These are phyloP conservation scores for Hippophae gyantsensis DNA, from an alignment of 306 rosid genomes.

Conservation along the genomic window DNA sequence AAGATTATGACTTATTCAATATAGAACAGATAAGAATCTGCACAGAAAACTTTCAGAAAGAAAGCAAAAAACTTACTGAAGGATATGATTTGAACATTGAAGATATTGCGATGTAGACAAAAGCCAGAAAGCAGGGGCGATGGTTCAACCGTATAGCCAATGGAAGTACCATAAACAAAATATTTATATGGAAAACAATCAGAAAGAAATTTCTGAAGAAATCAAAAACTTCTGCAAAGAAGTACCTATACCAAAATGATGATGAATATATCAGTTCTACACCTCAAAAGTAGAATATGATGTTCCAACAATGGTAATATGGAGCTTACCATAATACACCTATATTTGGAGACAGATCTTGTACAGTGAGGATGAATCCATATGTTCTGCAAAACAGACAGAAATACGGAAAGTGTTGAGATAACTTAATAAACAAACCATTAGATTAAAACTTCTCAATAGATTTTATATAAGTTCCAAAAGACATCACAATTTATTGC, in stretches of 20 bases:
- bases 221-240: constrained; percentile 92
- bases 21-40: not conserved
- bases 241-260: constrained; percentile 58
- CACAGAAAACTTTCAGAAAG: not conserved
- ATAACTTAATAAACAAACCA: constrained; percentile 3
- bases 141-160: constrained; percentile 74
- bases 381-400: constrained; percentile 62
- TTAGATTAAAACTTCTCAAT: too few species aligned
- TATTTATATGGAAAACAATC: constrained; percentile 78
- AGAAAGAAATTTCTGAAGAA: constrained; percentile 80
- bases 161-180: constrained; percentile 75
- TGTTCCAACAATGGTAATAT: not conserved
- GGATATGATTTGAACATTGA: constrained; percentile 90
- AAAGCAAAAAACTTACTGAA: constrained; percentile 36
- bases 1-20: too few species aligned
- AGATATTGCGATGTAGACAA: constrained; percentile 55
- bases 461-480: too few species aligned
- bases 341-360: constrained; percentile 84
- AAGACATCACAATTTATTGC: too few species aligned
- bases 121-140: constrained; percentile 85
- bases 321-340: constrained; percentile 80
- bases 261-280: constrained; percentile 17
- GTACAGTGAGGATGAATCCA: constrained; percentile 88
- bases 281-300: constrained; percentile 3
- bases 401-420: constrained; percentile 13